These are phyloP conservation scores for Colletotrichum tofieldiae DNA, from an alignment of 2,329 filamentous ascomycete species.

Conservation along the genomic window DNA sequence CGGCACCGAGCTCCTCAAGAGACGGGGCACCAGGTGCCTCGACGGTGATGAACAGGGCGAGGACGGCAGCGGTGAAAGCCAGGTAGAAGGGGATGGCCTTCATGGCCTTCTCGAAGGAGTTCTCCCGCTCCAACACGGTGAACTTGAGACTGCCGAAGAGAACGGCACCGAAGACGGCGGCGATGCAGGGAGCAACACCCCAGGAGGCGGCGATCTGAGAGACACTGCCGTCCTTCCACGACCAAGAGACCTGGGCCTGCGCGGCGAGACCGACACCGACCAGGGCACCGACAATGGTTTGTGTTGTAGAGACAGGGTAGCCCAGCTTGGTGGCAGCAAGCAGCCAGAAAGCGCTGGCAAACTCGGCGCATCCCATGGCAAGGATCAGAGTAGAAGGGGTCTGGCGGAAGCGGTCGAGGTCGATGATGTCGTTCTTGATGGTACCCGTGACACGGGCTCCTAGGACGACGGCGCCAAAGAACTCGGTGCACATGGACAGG, in stretches of 20 bases:
- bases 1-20: conserved; percentile 53
- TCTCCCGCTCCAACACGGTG: conserved; percentile 37
- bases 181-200: conserved; percentile 44
- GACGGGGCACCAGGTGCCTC: conserved; percentile 43
- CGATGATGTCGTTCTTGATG: conserved; percentile 61
- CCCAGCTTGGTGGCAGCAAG: conserved; percentile 39
- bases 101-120: conserved; percentile 44
- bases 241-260: conserved; percentile 48
- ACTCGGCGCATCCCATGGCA: conserved; percentile 39
- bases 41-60: conserved; percentile 47
- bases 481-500: conserved; percentile 64
- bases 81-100: conserved; percentile 47
- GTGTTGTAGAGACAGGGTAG: conserved; percentile 40
- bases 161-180: conserved; percentile 43
- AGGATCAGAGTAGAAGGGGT: conserved; percentile 42
- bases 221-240: conserved; percentile 44
- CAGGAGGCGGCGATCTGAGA: conserved; percentile 46
- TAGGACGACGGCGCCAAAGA: conserved; percentile 67
- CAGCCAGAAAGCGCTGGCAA: conserved; percentile 41
- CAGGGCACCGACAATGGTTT: conserved; percentile 41
- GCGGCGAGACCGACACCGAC: conserved; percentile 48
- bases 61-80: conserved; percentile 46
- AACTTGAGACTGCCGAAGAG: conserved; percentile 44
- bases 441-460: conserved; percentile 61
- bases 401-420: conserved; percentile 53